Percentiles rank a stretch among this genome's conserved stretches.
Evolutionary conservation across 257 asterid genomes (phyloP).

Genomic region (Petrea volubilis): DNA sequence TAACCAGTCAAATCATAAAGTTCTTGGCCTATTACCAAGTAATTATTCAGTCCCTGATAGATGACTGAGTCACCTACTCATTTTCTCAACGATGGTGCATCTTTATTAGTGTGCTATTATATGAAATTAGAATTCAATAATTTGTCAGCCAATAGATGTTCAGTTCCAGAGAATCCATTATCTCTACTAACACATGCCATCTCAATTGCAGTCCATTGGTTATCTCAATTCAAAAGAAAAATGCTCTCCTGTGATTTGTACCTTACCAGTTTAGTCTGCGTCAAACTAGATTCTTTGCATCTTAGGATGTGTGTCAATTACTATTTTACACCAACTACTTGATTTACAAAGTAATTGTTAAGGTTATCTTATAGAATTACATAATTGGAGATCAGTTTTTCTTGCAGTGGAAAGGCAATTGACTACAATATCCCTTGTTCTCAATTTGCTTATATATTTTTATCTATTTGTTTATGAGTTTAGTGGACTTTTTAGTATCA

Average conservation of each 20-base stretch:
- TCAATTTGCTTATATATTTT: conserved; percentile 3
- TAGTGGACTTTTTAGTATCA: neutral
- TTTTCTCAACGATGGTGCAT: too few species aligned
- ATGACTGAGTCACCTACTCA: neutral
- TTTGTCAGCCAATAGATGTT: neutral
- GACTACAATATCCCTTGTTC: neutral
- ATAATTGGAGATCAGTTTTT: too few species aligned
- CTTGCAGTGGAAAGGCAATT: neutral
- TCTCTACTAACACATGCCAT: neutral
- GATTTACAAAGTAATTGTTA: neutral
- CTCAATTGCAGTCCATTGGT: neutral
- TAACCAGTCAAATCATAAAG: too few species aligned
- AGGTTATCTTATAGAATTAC: neutral
- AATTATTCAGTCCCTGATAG: too few species aligned
- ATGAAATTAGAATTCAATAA: neutral
- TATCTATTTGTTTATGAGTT: neutral
- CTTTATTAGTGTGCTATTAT: too few species aligned
- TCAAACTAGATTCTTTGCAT: neutral
- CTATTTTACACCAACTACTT: neutral
- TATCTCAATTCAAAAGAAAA: neutral
- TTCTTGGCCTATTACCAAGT: too few species aligned
- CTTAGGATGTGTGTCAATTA: neutral
- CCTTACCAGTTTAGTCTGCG: too few species aligned
- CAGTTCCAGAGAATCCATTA: neutral
- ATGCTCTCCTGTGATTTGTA: too few species aligned